These are phyloP conservation scores for Hypoxylon sp. DNA, from an alignment of 2,329 filamentous ascomycete genomes.

Conservation along the genomic window DNA sequence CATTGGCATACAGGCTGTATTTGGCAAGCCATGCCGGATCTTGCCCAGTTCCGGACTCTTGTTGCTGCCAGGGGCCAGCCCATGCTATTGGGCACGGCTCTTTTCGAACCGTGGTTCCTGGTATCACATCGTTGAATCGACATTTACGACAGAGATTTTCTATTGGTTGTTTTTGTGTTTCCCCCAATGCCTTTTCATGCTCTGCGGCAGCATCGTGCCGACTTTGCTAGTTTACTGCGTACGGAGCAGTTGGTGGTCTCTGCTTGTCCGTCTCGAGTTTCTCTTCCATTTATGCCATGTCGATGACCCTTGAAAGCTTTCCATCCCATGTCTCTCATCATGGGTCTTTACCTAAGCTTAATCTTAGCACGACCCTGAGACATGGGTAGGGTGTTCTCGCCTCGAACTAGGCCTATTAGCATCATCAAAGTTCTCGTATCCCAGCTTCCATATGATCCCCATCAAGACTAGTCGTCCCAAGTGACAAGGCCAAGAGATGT, in stretches of 20 bases:
- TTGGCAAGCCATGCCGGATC: constrained; percentile 29
- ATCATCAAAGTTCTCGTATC: constrained; percentile 2
- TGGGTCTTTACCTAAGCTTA: constrained; percentile 15
- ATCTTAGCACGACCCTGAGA: constrained; percentile 9
- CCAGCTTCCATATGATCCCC: constrained; percentile 4
- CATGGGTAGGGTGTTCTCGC: constrained; percentile 29
- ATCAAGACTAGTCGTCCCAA: constrained; percentile 8
- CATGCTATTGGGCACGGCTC: constrained; percentile 33
- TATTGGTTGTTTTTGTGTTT: constrained; percentile 29
- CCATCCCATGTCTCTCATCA: constrained; percentile 23
- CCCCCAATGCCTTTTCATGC: constrained; percentile 23
- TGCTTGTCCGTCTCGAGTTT: constrained; percentile 33
- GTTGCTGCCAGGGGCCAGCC: constrained; percentile 17
- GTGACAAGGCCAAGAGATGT: constrained; percentile 29
- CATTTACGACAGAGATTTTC: background rate
- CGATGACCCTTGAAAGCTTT: constrained; percentile 14
- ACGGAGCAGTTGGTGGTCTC: constrained; percentile 3
- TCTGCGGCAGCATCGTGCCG: constrained; percentile 27
- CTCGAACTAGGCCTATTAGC: constrained; percentile 5
- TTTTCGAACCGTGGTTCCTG: constrained; percentile 42
- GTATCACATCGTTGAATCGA: constrained; percentile 35
- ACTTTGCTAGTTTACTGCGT: constrained; percentile 17
- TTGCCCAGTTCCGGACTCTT: constrained; percentile 30
- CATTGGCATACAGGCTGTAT: constrained; percentile 17
- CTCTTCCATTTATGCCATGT: constrained; percentile 11